These are phyloP conservation scores for Tolypocladium paradoxum DNA, from an alignment of 2,329 filamentous ascomycete species.

Conservation along the genomic window DNA sequence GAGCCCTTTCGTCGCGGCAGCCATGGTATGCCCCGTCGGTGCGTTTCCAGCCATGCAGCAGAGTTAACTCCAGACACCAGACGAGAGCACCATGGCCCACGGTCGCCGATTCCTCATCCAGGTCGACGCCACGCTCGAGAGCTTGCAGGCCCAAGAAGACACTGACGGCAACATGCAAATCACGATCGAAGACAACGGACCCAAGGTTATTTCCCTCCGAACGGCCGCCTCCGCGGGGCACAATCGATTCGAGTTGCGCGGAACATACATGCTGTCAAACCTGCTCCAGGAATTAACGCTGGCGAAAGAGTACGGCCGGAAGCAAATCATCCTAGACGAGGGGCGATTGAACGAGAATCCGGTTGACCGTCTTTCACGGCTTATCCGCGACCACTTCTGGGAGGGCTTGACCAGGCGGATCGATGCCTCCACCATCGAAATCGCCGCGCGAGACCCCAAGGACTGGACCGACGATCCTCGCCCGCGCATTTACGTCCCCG, in stretches of 20 bases:
- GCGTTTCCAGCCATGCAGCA: neutral
- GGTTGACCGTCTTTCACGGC: conserved; percentile 71
- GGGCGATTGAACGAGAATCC: conserved; percentile 90
- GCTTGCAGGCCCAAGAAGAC: conserved; percentile 75
- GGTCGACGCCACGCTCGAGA: conserved; percentile 73
- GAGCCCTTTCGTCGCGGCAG: conserved; percentile 49
- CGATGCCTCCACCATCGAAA: conserved; percentile 76
- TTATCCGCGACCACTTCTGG: conserved; percentile 91
- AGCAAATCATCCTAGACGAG: conserved; percentile 85
- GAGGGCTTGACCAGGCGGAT: conserved; percentile 80
- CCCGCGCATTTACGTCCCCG: conserved; percentile 84
- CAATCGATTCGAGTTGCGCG: conserved; percentile 82
- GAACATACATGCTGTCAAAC: conserved; percentile 96
- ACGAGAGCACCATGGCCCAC: conserved; percentile 58
- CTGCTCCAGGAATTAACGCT: conserved; percentile 88
- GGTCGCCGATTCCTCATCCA: conserved; percentile 73
- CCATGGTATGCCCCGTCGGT: conserved; percentile 33
- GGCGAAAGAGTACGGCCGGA: conserved; percentile 81
- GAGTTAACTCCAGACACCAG: conserved; percentile 30
- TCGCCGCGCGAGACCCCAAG: conserved; percentile 83
- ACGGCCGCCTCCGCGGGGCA: conserved; percentile 78
- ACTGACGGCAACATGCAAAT: conserved; percentile 94
- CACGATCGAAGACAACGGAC: conserved; percentile 89
- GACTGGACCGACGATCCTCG: conserved; percentile 88
- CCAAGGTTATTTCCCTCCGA: conserved; percentile 78